phyloP scores from a whole-genome alignment of 495 filamentous ascomycete genomes.

The Xylaria curta region DNA sequence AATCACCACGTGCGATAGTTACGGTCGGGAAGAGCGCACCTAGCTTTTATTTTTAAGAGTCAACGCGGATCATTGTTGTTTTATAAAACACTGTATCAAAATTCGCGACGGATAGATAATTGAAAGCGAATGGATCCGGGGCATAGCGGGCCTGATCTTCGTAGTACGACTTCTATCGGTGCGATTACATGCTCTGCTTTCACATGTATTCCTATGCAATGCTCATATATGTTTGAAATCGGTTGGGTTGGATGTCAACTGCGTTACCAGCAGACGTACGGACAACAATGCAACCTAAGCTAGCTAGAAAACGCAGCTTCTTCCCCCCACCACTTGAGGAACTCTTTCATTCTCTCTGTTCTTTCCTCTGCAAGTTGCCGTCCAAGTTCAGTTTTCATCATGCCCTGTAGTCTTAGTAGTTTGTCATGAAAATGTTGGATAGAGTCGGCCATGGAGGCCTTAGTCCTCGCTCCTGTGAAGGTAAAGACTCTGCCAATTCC shows the following conservation, averaged over 20 bases:
- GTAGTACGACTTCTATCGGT: not conserved
- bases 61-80: not conserved
- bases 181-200: not conserved
- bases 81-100: not conserved
- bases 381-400: slow-evolving; percentile 86
- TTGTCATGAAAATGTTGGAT: slow-evolving; percentile 85
- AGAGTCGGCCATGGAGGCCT: slow-evolving; percentile 61
- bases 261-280: not conserved
- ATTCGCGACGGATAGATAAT: not conserved
- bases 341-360: slow-evolving; percentile 67
- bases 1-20: not conserved
- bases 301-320: slow-evolving; percentile 17
- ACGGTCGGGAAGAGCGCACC: not conserved
- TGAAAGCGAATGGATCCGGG: not conserved
- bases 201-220: not conserved
- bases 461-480: slow-evolving; percentile 69
- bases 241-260: not conserved
- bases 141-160: not conserved
- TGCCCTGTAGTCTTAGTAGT: slow-evolving; percentile 69
- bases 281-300: not conserved
- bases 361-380: slow-evolving; percentile 67
- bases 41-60: not conserved
- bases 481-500: slow-evolving; percentile 82
- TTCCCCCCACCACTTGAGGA: slow-evolving; percentile 70
- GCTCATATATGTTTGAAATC: not conserved